phyloP scores from a whole-genome alignment of 306 rosid genomes.

The Prunus kanzakura region DNA sequence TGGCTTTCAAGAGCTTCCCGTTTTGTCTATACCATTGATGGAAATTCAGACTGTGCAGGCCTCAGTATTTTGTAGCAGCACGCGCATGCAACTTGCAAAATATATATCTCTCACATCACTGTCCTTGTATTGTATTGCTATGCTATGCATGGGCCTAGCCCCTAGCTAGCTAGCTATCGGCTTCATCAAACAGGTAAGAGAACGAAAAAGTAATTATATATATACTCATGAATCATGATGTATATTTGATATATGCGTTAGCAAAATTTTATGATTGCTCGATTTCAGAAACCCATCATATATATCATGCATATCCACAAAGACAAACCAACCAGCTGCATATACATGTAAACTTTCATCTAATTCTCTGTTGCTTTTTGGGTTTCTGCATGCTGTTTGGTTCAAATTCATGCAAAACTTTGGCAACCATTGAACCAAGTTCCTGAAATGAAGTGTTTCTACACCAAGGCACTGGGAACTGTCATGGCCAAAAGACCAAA shows the following conservation, averaged over 20 bases:
- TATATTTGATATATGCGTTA: background rate
- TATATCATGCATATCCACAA: background rate
- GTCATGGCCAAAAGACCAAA: no score
- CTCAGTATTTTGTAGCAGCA: background rate
- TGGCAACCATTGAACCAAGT: background rate
- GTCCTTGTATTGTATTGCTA: background rate
- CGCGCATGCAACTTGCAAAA: background rate
- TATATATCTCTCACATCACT: background rate
- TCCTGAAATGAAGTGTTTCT: background rate
- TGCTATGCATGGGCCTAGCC: background rate
- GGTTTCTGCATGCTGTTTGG: background rate
- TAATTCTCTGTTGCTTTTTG: background rate
- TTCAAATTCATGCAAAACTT: background rate
- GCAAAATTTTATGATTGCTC: background rate
- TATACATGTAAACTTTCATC: no score
- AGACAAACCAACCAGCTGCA: no score
- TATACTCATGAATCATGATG: background rate
- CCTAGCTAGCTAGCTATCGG: background rate
- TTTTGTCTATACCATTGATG: background rate
- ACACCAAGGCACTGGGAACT: background rate
- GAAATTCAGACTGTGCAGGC: conserved; percentile 1
- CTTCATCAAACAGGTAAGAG: background rate
- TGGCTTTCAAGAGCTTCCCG: conserved; percentile 2
- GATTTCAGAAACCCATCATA: background rate
- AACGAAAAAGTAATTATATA: background rate